A percentile compares a stretch with the other conserved stretches of the same genome.
Evolutionary conservation across 495 filamentous ascomycete genomes (phyloP).

Genomic region (Lasiosphaeria ovina): DNA sequence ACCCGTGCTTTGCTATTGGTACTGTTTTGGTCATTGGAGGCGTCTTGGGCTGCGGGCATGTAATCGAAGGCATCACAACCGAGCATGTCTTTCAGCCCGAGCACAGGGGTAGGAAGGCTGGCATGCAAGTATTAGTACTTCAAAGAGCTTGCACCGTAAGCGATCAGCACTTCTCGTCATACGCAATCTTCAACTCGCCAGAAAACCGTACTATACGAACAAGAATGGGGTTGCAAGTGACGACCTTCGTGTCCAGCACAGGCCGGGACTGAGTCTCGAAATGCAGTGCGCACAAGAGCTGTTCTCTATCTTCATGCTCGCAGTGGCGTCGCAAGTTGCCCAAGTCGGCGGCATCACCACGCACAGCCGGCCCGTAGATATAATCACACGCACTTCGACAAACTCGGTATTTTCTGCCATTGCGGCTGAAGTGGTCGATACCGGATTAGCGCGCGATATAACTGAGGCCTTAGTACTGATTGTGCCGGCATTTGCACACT

Average conservation of each 20-base stretch:
- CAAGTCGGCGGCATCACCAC: conserved; percentile 2
- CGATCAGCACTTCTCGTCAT: background rate
- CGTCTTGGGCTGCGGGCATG: conserved; percentile 7
- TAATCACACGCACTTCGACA: background rate
- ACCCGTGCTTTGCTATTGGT: conserved; percentile 10
- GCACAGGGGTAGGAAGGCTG: background rate
- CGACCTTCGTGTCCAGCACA: conserved; percentile 2
- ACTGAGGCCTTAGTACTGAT: conserved; percentile 3
- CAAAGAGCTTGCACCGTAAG: conserved; percentile 2
- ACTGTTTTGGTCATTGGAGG: conserved; percentile 2
- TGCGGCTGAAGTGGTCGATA: background rate
- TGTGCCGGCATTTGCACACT: conserved; percentile 1
- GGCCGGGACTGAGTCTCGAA: background rate
- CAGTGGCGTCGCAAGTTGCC: background rate
- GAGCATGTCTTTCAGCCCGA: conserved; percentile 4
- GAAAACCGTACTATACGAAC: background rate
- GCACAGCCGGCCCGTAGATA: background rate
- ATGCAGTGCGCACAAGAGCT: conserved; percentile 13
- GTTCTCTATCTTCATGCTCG: conserved; percentile 4
- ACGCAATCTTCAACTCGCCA: conserved; percentile 3
- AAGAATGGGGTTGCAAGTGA: background rate
- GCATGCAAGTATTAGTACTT: background rate
- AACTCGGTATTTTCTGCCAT: conserved; percentile 6
- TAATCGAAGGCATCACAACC: conserved; percentile 11
- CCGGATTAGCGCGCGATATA: conserved; percentile 1